Evolutionary conservation across 768 basidiomycete species (phyloP).

Genomic region (Antrodiella citrinella): DNA sequence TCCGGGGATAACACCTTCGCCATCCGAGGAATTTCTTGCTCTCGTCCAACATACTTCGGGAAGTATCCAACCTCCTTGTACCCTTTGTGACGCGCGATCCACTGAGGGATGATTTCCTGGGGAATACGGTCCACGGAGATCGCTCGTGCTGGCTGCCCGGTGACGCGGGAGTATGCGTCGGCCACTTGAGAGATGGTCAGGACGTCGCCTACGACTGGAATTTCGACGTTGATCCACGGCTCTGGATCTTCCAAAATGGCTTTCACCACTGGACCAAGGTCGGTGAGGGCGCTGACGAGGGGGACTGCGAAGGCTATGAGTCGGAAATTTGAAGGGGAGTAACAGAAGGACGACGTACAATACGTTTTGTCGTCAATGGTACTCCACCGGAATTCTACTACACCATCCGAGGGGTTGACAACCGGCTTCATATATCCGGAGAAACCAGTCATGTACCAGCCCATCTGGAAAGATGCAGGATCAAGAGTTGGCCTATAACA

Average conservation of each 20-base stretch:
- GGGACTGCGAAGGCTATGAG: slow-evolving; percentile 1
- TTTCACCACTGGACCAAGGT: slow-evolving; percentile 6
- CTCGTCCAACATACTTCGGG: slow-evolving; percentile 6
- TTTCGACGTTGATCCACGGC: slow-evolving; percentile 3
- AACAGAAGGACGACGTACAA: background rate
- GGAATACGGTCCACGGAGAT: slow-evolving; percentile 7
- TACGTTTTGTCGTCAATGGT: slow-evolving; percentile 1
- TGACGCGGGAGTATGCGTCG: slow-evolving; percentile 3
- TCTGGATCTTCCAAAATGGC: slow-evolving; percentile 6
- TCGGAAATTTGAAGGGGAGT: background rate
- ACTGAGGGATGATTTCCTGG: slow-evolving; percentile 3
- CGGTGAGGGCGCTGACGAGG: background rate
- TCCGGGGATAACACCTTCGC: slow-evolving; percentile 1
- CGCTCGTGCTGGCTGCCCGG: slow-evolving; percentile 2
- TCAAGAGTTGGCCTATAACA: background rate
- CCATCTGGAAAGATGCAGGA: slow-evolving; percentile 5
- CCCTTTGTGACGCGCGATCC: slow-evolving; percentile 2
- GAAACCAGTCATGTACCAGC: slow-evolving; percentile 6
- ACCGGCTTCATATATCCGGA: background rate
- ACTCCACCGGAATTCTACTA: slow-evolving; percentile 5
- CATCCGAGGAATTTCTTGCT: slow-evolving; percentile 1
- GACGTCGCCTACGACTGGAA: background rate
- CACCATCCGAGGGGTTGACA: slow-evolving; percentile 1
- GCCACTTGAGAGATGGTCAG: slow-evolving; percentile 3
- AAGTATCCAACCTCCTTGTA: slow-evolving; percentile 7